A percentile compares a stretch with the other conserved stretches of the same genome.
Conservation (phyloP, 371 early-diverging fungal genomes). For the Lichtheimia corymbifera region DNA sequence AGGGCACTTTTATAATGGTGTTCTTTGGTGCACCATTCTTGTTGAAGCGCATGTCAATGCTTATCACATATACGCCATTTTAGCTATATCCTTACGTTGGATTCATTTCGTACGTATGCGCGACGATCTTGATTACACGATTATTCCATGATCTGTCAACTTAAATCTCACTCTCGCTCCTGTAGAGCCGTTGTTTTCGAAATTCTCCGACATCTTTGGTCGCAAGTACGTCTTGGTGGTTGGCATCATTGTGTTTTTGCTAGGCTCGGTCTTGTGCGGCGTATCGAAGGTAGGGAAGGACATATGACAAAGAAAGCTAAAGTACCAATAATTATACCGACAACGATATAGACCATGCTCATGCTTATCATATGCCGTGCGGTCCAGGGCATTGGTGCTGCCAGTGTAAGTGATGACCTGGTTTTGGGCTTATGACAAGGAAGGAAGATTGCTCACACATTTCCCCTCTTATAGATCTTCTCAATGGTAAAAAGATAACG, state of each 20-base stretch:
- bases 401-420: slow-evolving; percentile 33
- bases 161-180: neutral
- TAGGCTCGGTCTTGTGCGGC: slow-evolving; percentile 66
- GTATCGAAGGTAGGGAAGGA: slow-evolving; percentile 35
- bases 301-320: neutral
- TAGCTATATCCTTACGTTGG: slow-evolving; percentile 30
- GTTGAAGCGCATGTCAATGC: no score
- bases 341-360: slow-evolving; percentile 38
- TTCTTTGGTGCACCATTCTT: no score
- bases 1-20: no score
- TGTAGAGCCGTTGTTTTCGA: slow-evolving; percentile 56
- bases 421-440: no score
- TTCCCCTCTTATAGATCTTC: slow-evolving; percentile 6
- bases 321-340: neutral
- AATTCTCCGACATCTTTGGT: slow-evolving; percentile 76
- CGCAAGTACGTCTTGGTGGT: slow-evolving; percentile 61
- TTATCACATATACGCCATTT: neutral
- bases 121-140: neutral
- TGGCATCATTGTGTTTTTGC: slow-evolving; percentile 59
- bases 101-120: slow-evolving; percentile 41
- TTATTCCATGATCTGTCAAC: neutral
- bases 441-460: neutral
- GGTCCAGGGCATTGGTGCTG: slow-evolving; percentile 63
- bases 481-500: slow-evolving; percentile 12
- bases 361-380: slow-evolving; percentile 69